Conservation (phyloP, 768 basidiomycete genomes). For the Kwoniella sp. region DNA sequence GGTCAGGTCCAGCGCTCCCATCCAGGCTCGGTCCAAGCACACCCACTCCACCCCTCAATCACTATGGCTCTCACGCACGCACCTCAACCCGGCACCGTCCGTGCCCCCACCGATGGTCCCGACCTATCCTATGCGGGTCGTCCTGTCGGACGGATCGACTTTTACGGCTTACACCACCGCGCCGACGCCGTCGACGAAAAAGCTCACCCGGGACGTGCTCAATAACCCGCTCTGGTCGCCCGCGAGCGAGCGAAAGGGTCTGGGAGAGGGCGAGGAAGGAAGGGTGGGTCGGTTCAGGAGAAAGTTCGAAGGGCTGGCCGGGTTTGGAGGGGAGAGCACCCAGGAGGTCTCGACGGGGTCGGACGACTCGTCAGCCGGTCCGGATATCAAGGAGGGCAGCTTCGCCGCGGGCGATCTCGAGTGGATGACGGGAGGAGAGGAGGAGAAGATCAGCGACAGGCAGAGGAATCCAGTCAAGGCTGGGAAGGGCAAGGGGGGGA, state of each 20-base stretch:
- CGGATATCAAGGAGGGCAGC: conserved; percentile 5
- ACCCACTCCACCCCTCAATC: conserved; percentile 20
- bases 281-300: conserved; percentile 75
- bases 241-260: conserved; percentile 52
- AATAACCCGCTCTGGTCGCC: conserved; percentile 86
- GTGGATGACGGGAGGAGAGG: conserved; percentile 48
- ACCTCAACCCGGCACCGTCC: conserved; percentile 56
- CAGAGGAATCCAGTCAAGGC: conserved; percentile 20
- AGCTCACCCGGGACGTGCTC: conserved; percentile 78
- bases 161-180: conserved; percentile 86
- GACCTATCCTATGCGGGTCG: conserved; percentile 77
- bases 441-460: conserved; percentile 41
- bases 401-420: conserved; percentile 31
- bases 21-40: conserved; percentile 7
- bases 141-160: conserved; percentile 81
- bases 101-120: conserved; percentile 81
- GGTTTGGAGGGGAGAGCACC: not conserved
- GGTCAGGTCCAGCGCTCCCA: not conserved
- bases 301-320: conserved; percentile 58
- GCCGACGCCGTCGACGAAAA: conserved; percentile 64
- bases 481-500: conserved; percentile 20
- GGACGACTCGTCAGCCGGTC: not conserved
- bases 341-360: not conserved
- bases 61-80: conserved; percentile 70
- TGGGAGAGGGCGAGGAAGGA: conserved; percentile 70